Evolutionary conservation across 257 asterid species (phyloP), one percentile per base, ranked within the genome.

Genomic region (Solanum neorickii): DNA sequence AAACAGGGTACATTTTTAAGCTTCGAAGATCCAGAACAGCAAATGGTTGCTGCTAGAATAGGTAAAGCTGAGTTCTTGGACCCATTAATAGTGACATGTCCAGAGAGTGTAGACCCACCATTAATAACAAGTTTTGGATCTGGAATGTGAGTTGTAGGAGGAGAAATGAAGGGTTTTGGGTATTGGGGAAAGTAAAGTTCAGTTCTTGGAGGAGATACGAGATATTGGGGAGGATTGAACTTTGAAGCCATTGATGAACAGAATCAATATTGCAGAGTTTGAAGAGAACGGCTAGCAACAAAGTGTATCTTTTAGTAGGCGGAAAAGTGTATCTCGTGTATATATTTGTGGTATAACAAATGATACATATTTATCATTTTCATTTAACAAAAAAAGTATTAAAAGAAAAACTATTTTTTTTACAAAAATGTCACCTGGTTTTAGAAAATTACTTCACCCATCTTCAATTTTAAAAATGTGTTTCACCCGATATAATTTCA

Each of bases 61-160:
- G 92, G 70, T n/a, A 92, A 42, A 33, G 93, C 90, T 9, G 92
- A 85, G 83, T 89, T 90, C 91, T 92, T 92, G 35, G 93, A 92
- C 52, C 94, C 94, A 77, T 91, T 89, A 3, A 92, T 85, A 86
- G 90, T 15, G 1, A 87, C 91, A n/a, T 91, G 94, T 46, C 92
- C 93, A 25, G 89, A 86, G 39, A 92, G 91, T 72, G 78, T 87
- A 39, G 89, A 44, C 13, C 89, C 91, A 33, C 93, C 94, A 4
- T 83, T 52, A 9, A 91, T 72, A 8, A 92, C 75, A 18, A 92
- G 86, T 76, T 62, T 62, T 62, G 70, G 70, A 62, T 62, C 31
- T n/a, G 31, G 69, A 72, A 73, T 29, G 39, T n/a, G 23, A 42
- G 83, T 77, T 42, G 33, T 42, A 44, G 83, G 33, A 23, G 59